phyloP scores from a whole-genome alignment of 2,329 filamentous ascomycete species.

The Ceratocystis alfenasii region DNA sequence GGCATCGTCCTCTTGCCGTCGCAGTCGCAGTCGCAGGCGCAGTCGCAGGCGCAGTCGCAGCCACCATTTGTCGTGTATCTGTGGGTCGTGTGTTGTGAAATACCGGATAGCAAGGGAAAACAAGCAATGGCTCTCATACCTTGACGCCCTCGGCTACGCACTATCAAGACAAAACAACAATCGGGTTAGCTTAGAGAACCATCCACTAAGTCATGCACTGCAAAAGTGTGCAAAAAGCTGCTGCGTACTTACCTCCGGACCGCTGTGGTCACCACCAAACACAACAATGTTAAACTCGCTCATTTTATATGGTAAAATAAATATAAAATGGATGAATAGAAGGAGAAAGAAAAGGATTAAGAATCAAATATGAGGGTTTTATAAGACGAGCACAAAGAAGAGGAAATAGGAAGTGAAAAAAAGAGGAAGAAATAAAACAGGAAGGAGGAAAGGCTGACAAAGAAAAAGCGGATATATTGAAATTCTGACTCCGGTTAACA shows the following conservation, averaged over 20 bases:
- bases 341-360: not conserved
- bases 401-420: not conserved
- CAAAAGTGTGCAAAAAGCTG: not conserved
- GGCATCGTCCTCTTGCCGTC: too few relatives aligned
- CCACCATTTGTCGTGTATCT: not conserved
- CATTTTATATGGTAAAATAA: conserved; percentile 37
- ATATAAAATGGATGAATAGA: not conserved
- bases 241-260: conserved; percentile 56
- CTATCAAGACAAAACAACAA: conserved; percentile 29
- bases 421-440: not conserved
- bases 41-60: not conserved
- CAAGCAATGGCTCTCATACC: conserved; percentile 36
- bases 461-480: conserved; percentile 11
- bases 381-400: not conserved
- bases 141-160: conserved; percentile 78
- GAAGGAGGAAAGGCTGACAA: conserved; percentile 27
- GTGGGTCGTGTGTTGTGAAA: not conserved
- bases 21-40: not conserved
- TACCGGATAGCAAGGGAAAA: not conserved
- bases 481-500: not conserved
- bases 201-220: not conserved
- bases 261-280: conserved; percentile 72
- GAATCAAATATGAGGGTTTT: too few relatives aligned
- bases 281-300: conserved; percentile 65
- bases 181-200: conserved; percentile 6